Conservation (phyloP, 768 basidiomycete species). For the Pleurotus tuoliensis region DNA sequence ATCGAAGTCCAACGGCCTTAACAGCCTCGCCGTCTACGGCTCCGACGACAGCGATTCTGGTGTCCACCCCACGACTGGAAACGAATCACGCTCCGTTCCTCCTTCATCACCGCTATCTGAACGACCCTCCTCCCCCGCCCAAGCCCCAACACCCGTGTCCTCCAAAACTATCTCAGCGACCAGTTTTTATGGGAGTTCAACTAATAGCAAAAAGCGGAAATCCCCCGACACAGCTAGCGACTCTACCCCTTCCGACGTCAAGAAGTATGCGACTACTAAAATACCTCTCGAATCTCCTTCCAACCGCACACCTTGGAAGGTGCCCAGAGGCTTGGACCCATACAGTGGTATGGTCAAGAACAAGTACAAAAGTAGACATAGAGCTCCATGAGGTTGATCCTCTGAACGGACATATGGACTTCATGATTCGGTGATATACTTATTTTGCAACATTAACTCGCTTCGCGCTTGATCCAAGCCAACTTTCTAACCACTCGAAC, state of each 20-base stretch:
- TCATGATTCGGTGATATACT: constrained; percentile 3
- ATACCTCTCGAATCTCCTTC: constrained; percentile 6
- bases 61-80: not conserved
- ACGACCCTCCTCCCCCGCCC: constrained; percentile 22
- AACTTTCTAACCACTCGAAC: not conserved
- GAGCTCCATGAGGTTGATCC: not conserved
- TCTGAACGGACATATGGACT: not conserved
- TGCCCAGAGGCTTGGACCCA: constrained; percentile 1
- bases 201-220: constrained; percentile 12
- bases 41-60: constrained; percentile 25
- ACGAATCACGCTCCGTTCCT: not conserved
- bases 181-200: constrained; percentile 17
- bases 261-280: constrained; percentile 11
- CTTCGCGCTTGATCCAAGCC: no score
- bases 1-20: constrained; percentile 22
- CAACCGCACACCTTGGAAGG: not conserved
- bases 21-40: constrained; percentile 20
- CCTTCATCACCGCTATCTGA: constrained; percentile 19
- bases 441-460: not conserved
- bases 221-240: constrained; percentile 7
- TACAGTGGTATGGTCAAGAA: constrained; percentile 5
- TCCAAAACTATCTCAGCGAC: constrained; percentile 29
- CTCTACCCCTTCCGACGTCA: constrained; percentile 1
- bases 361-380: not conserved
- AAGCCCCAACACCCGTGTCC: constrained; percentile 20